phyloP scores from a whole-genome alignment of 2,329 filamentous ascomycete species.

The Triangularia setosa region DNA sequence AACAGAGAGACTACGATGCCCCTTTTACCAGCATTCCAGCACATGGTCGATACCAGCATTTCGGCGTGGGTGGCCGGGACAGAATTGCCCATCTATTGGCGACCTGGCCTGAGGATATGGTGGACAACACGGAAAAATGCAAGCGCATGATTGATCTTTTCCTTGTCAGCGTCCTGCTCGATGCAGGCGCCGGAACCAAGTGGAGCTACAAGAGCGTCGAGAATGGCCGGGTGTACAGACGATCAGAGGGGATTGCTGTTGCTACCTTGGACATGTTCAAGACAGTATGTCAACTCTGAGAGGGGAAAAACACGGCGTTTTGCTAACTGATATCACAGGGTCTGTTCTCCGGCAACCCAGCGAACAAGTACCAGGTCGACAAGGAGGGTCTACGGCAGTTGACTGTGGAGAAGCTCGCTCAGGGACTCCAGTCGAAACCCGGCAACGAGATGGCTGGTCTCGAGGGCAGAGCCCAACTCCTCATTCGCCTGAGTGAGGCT shows the following conservation, averaged over 20 bases:
- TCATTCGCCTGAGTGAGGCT: constrained; percentile 71
- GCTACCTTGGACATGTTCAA: constrained; percentile 89
- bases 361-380: constrained; percentile 86
- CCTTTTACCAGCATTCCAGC: constrained; percentile 66
- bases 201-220: constrained; percentile 94
- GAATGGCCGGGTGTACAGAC: constrained; percentile 74
- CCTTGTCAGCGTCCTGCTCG: constrained; percentile 73
- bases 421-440: constrained; percentile 78
- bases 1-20: constrained; percentile 52
- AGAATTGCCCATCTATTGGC: constrained; percentile 67
- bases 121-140: constrained; percentile 70
- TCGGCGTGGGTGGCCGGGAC: constrained; percentile 73
- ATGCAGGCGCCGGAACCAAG: constrained; percentile 81
- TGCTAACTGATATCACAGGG: constrained; percentile 45
- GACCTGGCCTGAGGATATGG: constrained; percentile 58
- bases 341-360: constrained; percentile 76
- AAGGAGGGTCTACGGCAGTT: constrained; percentile 71
- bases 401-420: constrained; percentile 69
- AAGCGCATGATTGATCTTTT: constrained; percentile 75
- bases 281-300: constrained; percentile 40
- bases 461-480: constrained; percentile 75
- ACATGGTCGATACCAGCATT: constrained; percentile 84
- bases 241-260: constrained; percentile 84
- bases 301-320: neutral
- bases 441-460: constrained; percentile 80